Base-by-base conservation (phyloP, 768 basidiomycete species). In the Xerocomellus chrysenteron region DNA sequence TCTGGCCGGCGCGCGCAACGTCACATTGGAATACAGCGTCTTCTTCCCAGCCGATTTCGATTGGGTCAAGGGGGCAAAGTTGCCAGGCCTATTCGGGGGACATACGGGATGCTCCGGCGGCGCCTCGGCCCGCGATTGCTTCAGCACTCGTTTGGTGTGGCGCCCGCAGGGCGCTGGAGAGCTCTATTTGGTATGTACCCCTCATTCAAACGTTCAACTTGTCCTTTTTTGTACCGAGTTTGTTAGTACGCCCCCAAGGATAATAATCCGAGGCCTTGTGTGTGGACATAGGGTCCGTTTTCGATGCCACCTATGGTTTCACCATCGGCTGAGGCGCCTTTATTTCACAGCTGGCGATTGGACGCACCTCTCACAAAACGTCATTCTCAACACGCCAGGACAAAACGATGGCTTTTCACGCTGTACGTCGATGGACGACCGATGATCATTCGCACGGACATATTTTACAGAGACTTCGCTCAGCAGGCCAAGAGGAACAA, bases 61-160 rank as follows among this genome's bases (percentile, higher is more conserved):
- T 50, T 95, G 84, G 78, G 90, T 92, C 17, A 76, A 81, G 51
- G 93, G 82, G 5, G 94, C 94, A 8, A 95, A 97, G 72, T 68
- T 95, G 6, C 91, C 93, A 0, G 94, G 93, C 1, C 59, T 94
- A 5, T 92, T 85, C 63, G 88, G 87, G 0, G 88, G 88, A 0
- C 83, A 80, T 59, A 74, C 66, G 4, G 79, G 73, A 8, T 92
- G 90, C 67, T 90, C 88, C 19, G 90, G 90, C 6, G 90, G 90
- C 1, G 75, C 83, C 61, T 77, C 78, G n/a, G 92, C 90, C 8
- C 59, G 75, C 36, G 76, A 80, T 43, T 95, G 93, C 64, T 95
- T 91, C 66, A 91, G 88, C 65, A 93, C 92, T 7, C 74, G 93
- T 28, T 55, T 94, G 61, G 94, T 95, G 93, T 94, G 88, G 87